These are phyloP conservation scores for Pterula multifida DNA, from an alignment of 1,284 basidiomycete species.

Conservation along the genomic window DNA sequence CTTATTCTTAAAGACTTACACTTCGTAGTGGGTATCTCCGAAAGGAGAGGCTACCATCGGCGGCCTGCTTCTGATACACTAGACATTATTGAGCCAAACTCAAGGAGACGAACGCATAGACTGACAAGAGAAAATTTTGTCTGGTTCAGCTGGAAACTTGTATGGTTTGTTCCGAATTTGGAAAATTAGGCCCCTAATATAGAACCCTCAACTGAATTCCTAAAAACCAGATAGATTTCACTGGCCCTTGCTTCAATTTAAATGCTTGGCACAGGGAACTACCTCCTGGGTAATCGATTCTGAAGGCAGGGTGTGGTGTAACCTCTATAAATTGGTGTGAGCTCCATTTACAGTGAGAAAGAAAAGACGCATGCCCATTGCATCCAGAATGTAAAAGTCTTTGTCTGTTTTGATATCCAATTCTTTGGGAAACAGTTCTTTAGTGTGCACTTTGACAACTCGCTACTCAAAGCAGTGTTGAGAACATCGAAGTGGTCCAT, in stretches of 20 bases:
- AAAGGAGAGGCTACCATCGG: slow-evolving; percentile 40
- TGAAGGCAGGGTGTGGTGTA: not conserved
- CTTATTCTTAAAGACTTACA: slow-evolving; percentile 31
- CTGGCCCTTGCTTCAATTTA: not conserved
- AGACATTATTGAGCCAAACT: not conserved
- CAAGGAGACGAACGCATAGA: not conserved
- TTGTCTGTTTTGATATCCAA: slow-evolving; percentile 2
- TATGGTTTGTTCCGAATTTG: not conserved
- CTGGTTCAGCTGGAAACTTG: not conserved
- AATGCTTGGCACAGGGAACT: not conserved
- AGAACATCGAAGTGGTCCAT: slow-evolving; percentile 1
- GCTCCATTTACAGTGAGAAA: not conserved
- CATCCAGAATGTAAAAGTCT: slow-evolving; percentile 15
- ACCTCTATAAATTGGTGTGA: not conserved
- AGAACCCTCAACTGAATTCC: too few species aligned
- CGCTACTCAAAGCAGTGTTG: slow-evolving; percentile 12
- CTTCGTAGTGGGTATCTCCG: slow-evolving; percentile 55
- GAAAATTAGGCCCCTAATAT: not conserved
- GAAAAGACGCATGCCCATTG: not conserved
- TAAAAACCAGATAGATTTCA: not conserved
- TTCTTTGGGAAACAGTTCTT: slow-evolving; percentile 19
- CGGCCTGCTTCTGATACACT: slow-evolving; percentile 51
- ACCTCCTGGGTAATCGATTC: not conserved
- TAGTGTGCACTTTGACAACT: slow-evolving; percentile 16
- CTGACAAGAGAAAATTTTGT: not conserved